Evolutionary conservation across 2,329 filamentous ascomycete species (phyloP), one percentile per base, ranked within the genome.

Genomic region (Diaporthe citrichinensis): DNA sequence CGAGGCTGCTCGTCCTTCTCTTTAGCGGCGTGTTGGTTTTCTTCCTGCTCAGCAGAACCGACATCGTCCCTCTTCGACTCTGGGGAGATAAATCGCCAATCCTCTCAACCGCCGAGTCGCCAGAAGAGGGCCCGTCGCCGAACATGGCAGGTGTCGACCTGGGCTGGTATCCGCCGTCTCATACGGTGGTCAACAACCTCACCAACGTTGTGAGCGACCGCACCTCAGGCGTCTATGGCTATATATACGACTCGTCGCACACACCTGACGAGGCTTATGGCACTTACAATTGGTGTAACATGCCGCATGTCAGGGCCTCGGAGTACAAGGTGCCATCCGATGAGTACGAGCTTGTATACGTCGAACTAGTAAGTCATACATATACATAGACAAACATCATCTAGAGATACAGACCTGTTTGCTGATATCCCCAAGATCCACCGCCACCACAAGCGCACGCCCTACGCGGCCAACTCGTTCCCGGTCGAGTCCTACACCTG

Each of bases 361-460:
- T 96, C 10, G 94, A 96, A 84, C 85, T 96, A 79, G 91, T 94
- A 83, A 83, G 88, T 85, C 5, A 23, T 8, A 23, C 8, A 20
- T n/a, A 25, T 23, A 28, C 1, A 55, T 14, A 9, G 5, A 12
- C 44, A 17, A 2, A 9, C 1, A 34, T 2, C 2, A 8, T 20
- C 4, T 20, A 39, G 44, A 36, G 6, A 23, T 12, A 28, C 31
- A 23, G 34, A n/a, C 31, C 23, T 36, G 36, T 28, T 58, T 23
- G 36, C 72, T 72, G 17, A 58, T 9, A 39, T 44, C 15, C 31
- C 3, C 28, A 57, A 92, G 88, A 93, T 96, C 68, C 94, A 97
- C 80, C 90, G 95, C 71, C 95, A 97, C 81, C 94, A 97, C 84
- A 97, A 97, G 82, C 90, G 95, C 31, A 97, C 94, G 0, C 94